Evolutionary conservation across 2,329 filamentous ascomycete species (phyloP).

Genomic region (Cordyceps farinosa): DNA sequence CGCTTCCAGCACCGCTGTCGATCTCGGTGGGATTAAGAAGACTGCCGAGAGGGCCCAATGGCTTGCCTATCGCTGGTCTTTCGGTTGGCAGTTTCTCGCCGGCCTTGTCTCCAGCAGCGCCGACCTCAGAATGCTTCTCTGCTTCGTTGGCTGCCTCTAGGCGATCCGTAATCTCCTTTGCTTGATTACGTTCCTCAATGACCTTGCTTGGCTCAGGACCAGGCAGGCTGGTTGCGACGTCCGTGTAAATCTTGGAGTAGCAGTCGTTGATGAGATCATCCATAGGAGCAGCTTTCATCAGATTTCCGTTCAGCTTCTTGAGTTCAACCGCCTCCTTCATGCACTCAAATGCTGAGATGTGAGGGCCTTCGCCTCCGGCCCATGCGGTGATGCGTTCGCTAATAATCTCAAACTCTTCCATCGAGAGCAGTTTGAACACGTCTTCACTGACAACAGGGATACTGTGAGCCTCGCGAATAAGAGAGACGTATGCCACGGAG

Average conservation of each 20-base stretch:
- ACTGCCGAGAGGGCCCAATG: constrained; percentile 30
- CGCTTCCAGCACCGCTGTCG: constrained; percentile 33
- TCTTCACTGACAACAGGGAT: constrained; percentile 48
- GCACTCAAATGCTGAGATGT: constrained; percentile 46
- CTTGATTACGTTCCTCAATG: constrained; percentile 44
- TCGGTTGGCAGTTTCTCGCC: not conserved
- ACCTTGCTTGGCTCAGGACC: constrained; percentile 45
- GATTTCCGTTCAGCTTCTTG: constrained; percentile 73
- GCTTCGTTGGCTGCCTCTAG: constrained; percentile 30
- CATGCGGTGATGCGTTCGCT: constrained; percentile 54
- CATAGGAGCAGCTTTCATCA: constrained; percentile 81
- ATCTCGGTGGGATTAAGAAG: constrained; percentile 42
- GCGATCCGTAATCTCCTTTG: constrained; percentile 39
- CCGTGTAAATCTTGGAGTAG: constrained; percentile 73
- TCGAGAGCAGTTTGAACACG: constrained; percentile 50
- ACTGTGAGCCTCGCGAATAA: constrained; percentile 48
- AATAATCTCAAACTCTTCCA: constrained; percentile 57
- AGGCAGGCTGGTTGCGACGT: constrained; percentile 59
- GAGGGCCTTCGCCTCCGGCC: constrained; percentile 40
- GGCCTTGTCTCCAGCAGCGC: not conserved
- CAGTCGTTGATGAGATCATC: constrained; percentile 93
- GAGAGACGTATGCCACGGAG: constrained; percentile 50
- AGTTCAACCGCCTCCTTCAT: constrained; percentile 57
- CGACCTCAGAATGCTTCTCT: constrained; percentile 25
- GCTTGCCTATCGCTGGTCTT: not conserved